These are phyloP conservation scores for Xylaria sp. DNA, from an alignment of 2,329 filamentous ascomycete species.

Conservation along the genomic window DNA sequence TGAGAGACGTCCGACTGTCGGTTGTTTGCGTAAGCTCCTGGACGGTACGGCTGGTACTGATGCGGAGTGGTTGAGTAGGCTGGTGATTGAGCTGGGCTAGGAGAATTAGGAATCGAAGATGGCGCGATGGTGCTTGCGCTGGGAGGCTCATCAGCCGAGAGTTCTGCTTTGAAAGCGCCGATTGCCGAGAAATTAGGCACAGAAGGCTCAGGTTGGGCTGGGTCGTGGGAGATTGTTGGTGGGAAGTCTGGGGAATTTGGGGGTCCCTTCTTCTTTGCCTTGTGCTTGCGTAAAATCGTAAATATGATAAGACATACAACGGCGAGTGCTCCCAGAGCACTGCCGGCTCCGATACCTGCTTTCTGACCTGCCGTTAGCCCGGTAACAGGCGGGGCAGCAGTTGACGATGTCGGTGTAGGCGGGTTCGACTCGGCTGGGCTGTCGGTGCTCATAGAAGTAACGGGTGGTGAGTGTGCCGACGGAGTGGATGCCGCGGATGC, in stretches of 20 bases:
- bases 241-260: neutral
- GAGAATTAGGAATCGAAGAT: conserved; percentile 17
- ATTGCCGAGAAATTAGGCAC: conserved; percentile 13
- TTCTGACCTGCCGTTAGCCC: conserved; percentile 30
- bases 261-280: conserved; percentile 1
- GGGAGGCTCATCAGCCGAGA: conserved; percentile 33
- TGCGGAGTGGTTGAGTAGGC: neutral
- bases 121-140: conserved; percentile 6
- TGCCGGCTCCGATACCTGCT: conserved; percentile 34
- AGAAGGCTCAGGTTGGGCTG: neutral
- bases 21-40: conserved; percentile 12
- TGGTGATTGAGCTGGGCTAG: neutral
- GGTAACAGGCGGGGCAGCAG: neutral
- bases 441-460: neutral
- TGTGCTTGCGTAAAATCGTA: conserved; percentile 24
- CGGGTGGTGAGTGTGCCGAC: conserved; percentile 2
- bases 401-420: conserved; percentile 14
- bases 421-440: neutral
- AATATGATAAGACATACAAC: conserved; percentile 25
- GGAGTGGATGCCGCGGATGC: conserved; percentile 12
- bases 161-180: conserved; percentile 34
- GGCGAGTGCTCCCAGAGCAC: conserved; percentile 22
- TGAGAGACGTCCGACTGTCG: conserved; percentile 29
- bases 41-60: conserved; percentile 32
- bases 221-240: neutral